Evolutionary conservation across 2,329 filamentous ascomycete genomes (phyloP).

Genomic region (Albophoma yamanashiensis): DNA sequence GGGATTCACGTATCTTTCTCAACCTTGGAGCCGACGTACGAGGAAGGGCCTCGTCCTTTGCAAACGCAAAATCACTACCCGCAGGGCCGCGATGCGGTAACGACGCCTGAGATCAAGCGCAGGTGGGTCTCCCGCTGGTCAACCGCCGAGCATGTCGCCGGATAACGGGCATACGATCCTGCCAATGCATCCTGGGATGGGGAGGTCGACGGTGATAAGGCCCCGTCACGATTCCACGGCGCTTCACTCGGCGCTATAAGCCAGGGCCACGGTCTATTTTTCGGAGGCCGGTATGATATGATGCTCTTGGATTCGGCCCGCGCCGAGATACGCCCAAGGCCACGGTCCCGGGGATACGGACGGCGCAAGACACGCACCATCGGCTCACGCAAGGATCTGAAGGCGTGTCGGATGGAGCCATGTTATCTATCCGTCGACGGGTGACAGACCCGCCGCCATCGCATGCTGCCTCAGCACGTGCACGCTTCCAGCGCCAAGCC

Average conservation of each 20-base stretch:
- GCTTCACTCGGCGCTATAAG: neutral
- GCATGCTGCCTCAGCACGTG: neutral
- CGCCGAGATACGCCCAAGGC: neutral
- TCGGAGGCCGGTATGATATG: neutral
- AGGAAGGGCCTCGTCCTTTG: neutral
- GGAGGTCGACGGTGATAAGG: neutral
- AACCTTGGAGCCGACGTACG: neutral
- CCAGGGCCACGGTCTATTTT: neutral
- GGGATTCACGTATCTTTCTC: neutral
- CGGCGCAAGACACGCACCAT: neutral
- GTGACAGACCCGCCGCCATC: neutral
- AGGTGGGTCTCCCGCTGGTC: neutral
- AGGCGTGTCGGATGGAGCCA: neutral
- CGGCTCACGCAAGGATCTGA: neutral
- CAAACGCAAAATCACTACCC: neutral
- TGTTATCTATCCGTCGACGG: neutral
- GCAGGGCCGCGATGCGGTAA: neutral
- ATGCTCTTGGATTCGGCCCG: neutral
- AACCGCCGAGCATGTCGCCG: conserved; percentile 5
- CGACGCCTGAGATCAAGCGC: neutral
- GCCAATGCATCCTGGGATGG: neutral
- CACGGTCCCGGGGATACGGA: neutral
- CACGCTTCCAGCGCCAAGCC: neutral
- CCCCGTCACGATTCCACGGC: neutral
- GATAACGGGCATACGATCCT: neutral